Evolutionary conservation across 352 stramenopile species (phyloP), one percentile per base, ranked within the genome.

Genomic region (Globisporangium sylvaticum): DNA sequence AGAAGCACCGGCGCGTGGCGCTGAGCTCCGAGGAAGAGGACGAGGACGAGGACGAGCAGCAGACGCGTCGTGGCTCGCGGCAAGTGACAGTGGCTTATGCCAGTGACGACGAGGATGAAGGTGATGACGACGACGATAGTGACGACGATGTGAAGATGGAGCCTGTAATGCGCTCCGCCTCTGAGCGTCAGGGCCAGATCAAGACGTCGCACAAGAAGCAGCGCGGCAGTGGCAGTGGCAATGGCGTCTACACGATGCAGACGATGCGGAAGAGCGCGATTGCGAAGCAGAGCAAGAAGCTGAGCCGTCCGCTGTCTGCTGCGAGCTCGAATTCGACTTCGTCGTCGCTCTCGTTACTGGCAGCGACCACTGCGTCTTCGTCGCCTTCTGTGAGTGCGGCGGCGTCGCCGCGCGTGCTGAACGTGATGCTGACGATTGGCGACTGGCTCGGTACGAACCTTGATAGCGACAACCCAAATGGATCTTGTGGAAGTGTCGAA

Each of bases 11-110:
- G 3, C 31, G n/a, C 31, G 31, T 20, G 22, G 55, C 55, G 22
- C 55, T 61, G 10, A 37, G 42, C 55, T 48, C 31, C 4, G 55
- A 60, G 6, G 54, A 59, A 20, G 54, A 61, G 10, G 55, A 61
- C 2, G 55, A 61, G 1, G 20, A 61, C n/a, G n/a, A 29, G 18
- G 44, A 48, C 55, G 29, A 25, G 54, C 20, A 60, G 55, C 55
- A 60, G 29, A 42, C 27, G 29, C 20, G 24, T 0, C 48, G n/a
- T 9, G 18, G 18, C 42, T 50, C 42, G 15, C 27, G 22, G 54
- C 54, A 27, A 22, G 42, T 50, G n/a, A 18, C 9, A 39, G 54
- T 2, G 20, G 29, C 18, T 18, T 22, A 27, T 22, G 18, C 39
- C 54, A 60, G 29, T 18, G 29, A 20, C 3, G 18, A 32, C 3